phyloP scores from a whole-genome alignment of 371 early-diverging fungal genomes.

The Caulochytrium protostelioides region DNA sequence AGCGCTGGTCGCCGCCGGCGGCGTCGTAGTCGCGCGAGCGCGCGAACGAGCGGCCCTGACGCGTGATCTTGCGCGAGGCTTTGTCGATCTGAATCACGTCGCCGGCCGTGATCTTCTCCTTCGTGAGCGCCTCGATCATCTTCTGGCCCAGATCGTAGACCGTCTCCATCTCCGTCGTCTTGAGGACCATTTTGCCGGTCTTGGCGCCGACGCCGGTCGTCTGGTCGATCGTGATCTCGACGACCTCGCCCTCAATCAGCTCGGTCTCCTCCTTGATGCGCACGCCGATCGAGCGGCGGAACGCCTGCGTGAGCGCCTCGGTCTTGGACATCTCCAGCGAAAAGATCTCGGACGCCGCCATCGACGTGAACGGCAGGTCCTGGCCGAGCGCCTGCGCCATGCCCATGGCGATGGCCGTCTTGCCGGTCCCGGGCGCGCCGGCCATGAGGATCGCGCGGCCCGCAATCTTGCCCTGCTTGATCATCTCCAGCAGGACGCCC shows the following conservation, averaged over 20 bases:
- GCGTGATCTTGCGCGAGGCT: conserved; percentile 91
- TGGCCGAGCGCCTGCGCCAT: conserved; percentile 76
- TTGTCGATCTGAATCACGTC: conserved; percentile 98
- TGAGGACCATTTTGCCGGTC: conserved; percentile 89
- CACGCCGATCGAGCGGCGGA: conserved; percentile 89
- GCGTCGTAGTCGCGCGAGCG: conserved; percentile 92
- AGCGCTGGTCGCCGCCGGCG: conserved; percentile 83
- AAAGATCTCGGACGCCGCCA: conserved; percentile 93
- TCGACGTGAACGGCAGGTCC: conserved; percentile 88
- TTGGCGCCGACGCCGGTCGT: conserved; percentile 29
- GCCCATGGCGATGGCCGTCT: conserved; percentile 45
- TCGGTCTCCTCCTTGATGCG: conserved; percentile 95
- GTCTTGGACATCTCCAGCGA: conserved; percentile 96
- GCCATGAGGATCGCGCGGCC: conserved; percentile 37
- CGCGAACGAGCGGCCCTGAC: conserved; percentile 81
- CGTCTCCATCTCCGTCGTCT: conserved; percentile 99
- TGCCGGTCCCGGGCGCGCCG: conserved; percentile 41
- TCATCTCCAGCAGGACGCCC: conserved; percentile 43
- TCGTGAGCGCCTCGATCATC: conserved; percentile 90
- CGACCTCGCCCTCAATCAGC: conserved; percentile 97
- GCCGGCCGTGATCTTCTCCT: conserved; percentile 91
- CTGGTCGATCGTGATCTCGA: conserved; percentile 88
- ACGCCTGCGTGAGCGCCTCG: conserved; percentile 94
- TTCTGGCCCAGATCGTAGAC: conserved; percentile 95
- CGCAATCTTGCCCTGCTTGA: conserved; percentile 31